Conservation (phyloP, 345 rosid genomes). For the Citrus unshiu region DNA sequence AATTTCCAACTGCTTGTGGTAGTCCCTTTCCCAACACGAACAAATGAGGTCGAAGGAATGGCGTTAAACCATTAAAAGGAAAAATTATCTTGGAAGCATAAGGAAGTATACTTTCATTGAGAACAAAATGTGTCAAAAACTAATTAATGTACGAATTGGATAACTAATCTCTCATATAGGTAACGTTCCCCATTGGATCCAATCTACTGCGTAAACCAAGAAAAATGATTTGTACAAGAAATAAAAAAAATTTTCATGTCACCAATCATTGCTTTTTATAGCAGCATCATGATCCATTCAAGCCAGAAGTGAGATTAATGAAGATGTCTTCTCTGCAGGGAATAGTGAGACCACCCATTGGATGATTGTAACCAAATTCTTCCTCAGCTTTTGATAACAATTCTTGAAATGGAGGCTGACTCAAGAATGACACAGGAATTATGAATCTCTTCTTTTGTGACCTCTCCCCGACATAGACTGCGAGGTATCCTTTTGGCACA, state of each 20-base stretch:
- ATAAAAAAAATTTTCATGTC: not conserved
- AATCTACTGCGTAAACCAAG: not conserved
- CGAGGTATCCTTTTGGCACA: slow-evolving; percentile 35
- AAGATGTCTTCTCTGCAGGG: slow-evolving; percentile 38
- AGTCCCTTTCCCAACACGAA: too few species aligned
- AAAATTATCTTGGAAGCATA: too few species aligned
- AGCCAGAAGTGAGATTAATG: slow-evolving; percentile 23
- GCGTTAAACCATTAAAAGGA: too few species aligned
- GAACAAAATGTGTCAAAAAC: too few species aligned
- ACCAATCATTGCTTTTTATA: too few species aligned
- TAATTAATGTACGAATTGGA: too few species aligned
- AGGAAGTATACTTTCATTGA: too few species aligned
- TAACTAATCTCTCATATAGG: not conserved
- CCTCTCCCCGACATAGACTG: slow-evolving; percentile 35
- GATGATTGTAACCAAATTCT: slow-evolving; percentile 43
- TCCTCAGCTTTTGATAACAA: slow-evolving; percentile 35
- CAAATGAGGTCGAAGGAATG: too few species aligned
- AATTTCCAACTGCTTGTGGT: too few species aligned
- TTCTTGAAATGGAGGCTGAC: slow-evolving; percentile 33
- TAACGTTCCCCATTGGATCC: not conserved
- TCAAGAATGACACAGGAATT: slow-evolving; percentile 35
- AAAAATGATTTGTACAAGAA: not conserved
- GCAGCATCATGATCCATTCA: slow-evolving; percentile 10
- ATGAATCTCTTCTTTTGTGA: slow-evolving; percentile 28
- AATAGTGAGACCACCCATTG: slow-evolving; percentile 33